Evolutionary conservation across 176 grass and related monocot species (phyloP), one percentile per base, ranked within the genome.

Genomic region (Cenchrus purpureus): DNA sequence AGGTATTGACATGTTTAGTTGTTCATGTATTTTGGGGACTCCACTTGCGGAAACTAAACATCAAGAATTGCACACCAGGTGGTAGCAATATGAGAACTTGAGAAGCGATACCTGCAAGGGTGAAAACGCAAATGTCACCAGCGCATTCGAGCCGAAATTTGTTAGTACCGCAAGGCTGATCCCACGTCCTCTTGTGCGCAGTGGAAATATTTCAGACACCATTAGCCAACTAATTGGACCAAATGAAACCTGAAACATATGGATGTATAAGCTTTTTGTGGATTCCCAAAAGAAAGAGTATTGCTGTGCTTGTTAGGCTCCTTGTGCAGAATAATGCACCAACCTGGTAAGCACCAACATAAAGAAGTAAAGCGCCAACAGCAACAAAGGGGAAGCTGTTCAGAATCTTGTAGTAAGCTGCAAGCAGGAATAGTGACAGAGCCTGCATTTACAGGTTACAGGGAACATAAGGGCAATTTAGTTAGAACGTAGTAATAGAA

Each of bases 191-290:
- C 97, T 95, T 82, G 97, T 95, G 43, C 97, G 91, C 51, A 95
- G 87, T 10, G 97, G 97, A 83, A 98, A 98, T 69, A 98, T 94
- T 86, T 98, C 97, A n/a, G 97, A 98, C 16, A 95, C 97, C 93
- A 98, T 95, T 65, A 98, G 78, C 97, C 93, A 95, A 81, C 93
- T 98, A 83, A 98, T 98, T 68, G 97, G 97, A 66, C 97, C 97
- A 88, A 98, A 98, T 0, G 93, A 95, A 65, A 98, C 83, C 97
- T 98, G 74, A 87, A 94, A 88, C 15, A 75, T 12, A 70, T 68
- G 46, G 70, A 45, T 12, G 43, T 15, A 50, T 85, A 54, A 86
- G 78, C 64, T 65, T 79, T 68, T 31, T 59, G 68, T 13, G 72
- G 75, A 54, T 53, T 74, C 14, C 71, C 32, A 7, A 74, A 74